Evolutionary conservation across 331 rosid species (phyloP), one percentile per base, ranked within the genome.

Genomic region (Cydonia oblonga): DNA sequence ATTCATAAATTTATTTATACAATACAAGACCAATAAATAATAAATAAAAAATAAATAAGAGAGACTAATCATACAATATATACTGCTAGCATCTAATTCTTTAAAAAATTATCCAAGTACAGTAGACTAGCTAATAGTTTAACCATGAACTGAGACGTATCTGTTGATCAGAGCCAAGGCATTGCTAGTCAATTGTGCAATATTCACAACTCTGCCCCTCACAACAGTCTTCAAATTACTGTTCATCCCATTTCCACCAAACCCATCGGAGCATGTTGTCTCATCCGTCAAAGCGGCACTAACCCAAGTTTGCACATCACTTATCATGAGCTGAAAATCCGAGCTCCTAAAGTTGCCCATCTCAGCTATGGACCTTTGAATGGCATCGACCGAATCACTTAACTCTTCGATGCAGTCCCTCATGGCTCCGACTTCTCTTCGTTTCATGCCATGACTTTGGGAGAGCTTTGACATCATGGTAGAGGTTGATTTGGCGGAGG

Each of bases 211-310:
- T 38, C 22, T 44, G 0, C 76, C 69, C 67, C 85, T 82, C 46
- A 86, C 95, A 0, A 52, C 9, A n/a, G 23, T 77, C 84, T 88
- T 85, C 68, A 84, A 54, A 23, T 78, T 62, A 1, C 64, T 84
- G 60, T 75, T 80, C 71, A 40, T 5, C 2, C 20, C 28, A 26
- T 67, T 71, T 42, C 77, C 89, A 10, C 70, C 75, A 40, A 93
- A 93, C 15, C 96, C 98, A 13, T 90, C 98, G 0, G 72, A 81
- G 69, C 98, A 93, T 0, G 97, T 93, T 28, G 9, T 82, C 40
- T 87, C 92, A 63, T 93, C 93, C 0, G 96, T 93, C 74, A 93
- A 80, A 38, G 96, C 96, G 10, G 96, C 90, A 52, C 97, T 90
- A 8, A 90, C 90, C 98, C 96, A 90, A 2, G 98, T 90, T 60